These are phyloP conservation scores for Oryza punctata DNA, from an alignment of 176 grass and related monocot species.

Conservation along the genomic window DNA sequence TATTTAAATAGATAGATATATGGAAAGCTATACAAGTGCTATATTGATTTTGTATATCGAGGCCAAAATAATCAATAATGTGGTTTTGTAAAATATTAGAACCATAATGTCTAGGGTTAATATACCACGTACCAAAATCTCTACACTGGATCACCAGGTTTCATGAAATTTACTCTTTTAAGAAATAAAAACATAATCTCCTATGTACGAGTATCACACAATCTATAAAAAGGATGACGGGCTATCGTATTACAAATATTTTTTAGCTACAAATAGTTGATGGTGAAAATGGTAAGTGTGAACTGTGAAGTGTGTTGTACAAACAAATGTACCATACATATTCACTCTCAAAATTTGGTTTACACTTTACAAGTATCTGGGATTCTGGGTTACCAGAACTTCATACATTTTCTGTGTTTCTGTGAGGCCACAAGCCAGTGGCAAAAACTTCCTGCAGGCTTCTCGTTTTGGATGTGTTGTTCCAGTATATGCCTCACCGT, in stretches of 20 bases:
- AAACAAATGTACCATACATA: neutral
- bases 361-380: neutral
- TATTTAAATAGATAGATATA: too few species aligned
- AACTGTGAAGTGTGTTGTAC: neutral
- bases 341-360: neutral
- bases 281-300: neutral
- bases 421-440: neutral
- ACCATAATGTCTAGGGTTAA: too few species aligned
- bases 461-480: neutral
- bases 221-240: too few species aligned
- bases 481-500: neutral
- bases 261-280: neutral
- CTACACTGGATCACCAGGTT: too few species aligned
- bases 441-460: neutral
- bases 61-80: too few species aligned
- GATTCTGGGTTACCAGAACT: neutral
- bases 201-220: neutral
- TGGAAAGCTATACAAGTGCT: too few species aligned
- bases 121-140: too few species aligned
- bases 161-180: too few species aligned
- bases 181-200: too few species aligned
- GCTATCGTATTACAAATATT: neutral
- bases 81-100: too few species aligned
- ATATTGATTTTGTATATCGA: too few species aligned
- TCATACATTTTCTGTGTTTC: slow-evolving; percentile 22